Base-by-base conservation (phyloP, 1,139 yeast species). In the Protomyces macrosporus region DNA sequence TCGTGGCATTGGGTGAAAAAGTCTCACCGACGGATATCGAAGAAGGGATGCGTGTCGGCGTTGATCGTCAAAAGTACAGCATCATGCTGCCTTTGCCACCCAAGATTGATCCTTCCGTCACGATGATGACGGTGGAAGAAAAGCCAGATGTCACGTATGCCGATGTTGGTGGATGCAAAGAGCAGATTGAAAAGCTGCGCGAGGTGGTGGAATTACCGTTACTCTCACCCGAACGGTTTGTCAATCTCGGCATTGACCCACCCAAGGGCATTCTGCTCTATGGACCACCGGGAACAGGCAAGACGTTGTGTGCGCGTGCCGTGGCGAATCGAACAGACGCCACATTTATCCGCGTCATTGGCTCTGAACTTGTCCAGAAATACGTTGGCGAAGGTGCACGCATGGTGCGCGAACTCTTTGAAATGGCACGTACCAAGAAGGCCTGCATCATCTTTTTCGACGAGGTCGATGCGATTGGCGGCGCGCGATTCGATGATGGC, bases 111-210 rank as follows among this genome's bases (percentile, higher is more conserved):
- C 98, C 98, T 9, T 84, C 91, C 16, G 98, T 93, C 63, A 93
- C 98, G n/a, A 93, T 93, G 98, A 93, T 93, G 98, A 91, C 98
- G 0, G 98, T 93, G 61, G 98, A 93, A 76, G 98, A 93, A 75
- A 93, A 93, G 76, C 98, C 98, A 14, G 96, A 89, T 73, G 87
- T 84, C 40, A 82, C 87, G 0, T 84, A 84, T 70, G 85, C 86
- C 12, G 98, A 93, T 75, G 93, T 93, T 67, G 98, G 98, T 71
- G 98, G 98, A 36, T 90, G 97, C 76, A 93, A 93, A 78, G 98
- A 93, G 67, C 98, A 93, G 76, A 91, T 93, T 73, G 98, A 93
- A 75, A 93, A 93, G 78, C 82, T 93, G 70, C 83, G 98, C 74
- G 98, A 93, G 76, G 98, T 93, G 70, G 98, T 93, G 45, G 98